Conservation (phyloP, 225 moss, liverwort and hornwort species). For the Physcomitrellopsis africana region DNA sequence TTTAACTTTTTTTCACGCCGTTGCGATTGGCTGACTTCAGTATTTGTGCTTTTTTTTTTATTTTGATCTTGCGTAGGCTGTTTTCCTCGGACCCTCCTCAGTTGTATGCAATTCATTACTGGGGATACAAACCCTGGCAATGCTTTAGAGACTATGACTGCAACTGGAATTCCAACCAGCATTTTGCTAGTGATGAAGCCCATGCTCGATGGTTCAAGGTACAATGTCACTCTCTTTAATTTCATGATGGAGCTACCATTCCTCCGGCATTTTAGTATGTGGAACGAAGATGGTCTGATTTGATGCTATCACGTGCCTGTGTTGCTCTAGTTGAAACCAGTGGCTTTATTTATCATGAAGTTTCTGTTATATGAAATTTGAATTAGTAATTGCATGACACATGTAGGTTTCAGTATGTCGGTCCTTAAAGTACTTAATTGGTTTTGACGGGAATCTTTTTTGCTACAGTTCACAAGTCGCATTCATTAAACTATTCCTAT, state of each 20-base stretch:
- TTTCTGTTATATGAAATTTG: too few relatives aligned
- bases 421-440: too few relatives aligned
- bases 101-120: slow-evolving; percentile 70
- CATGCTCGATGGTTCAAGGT: slow-evolving; percentile 70
- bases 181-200: slow-evolving; percentile 65
- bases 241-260: neutral
- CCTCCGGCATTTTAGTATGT: slow-evolving; percentile 2
- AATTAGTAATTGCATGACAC: too few relatives aligned
- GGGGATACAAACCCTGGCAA: slow-evolving; percentile 74
- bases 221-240: neutral
- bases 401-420: too few relatives aligned
- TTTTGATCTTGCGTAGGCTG: slow-evolving; percentile 29
- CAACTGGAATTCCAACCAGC: slow-evolving; percentile 61
- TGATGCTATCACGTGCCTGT: neutral
- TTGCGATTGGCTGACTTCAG: neutral
- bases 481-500: neutral
- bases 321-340: neutral
- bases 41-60: neutral
- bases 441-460: neutral
- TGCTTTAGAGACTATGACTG: slow-evolving; percentile 79
- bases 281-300: neutral
- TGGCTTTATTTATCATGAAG: too few relatives aligned
- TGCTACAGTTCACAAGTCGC: neutral
- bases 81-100: slow-evolving; percentile 50
- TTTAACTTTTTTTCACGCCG: neutral